Evolutionary conservation across 2,329 filamentous ascomycete species (phyloP).

Genomic region (Arthrobotrys sinensis): DNA sequence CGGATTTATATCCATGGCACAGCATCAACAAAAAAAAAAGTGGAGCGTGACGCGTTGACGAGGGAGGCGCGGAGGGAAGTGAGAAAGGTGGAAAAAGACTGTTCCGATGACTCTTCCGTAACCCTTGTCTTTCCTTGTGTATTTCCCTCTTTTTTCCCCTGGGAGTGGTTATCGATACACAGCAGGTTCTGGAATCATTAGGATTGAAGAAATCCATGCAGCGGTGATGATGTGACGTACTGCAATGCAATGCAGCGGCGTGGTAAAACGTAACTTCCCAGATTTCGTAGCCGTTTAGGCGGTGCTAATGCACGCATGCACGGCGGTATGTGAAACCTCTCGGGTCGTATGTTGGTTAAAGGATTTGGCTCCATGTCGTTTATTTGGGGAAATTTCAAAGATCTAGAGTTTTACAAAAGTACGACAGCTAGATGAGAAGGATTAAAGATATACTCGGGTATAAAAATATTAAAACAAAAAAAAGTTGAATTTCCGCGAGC

Average conservation of each 20-base stretch:
- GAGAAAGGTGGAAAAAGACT: too few relatives aligned
- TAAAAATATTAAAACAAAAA: constrained; percentile 17
- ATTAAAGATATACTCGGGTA: too few relatives aligned
- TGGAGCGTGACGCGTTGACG: constrained; percentile 50
- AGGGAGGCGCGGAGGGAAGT: constrained; percentile 31
- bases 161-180: background rate
- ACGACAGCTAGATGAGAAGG: too few relatives aligned
- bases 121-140: too few relatives aligned
- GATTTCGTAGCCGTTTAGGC: too few relatives aligned
- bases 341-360: background rate
- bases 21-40: constrained; percentile 13
- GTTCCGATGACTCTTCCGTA: constrained; percentile 34
- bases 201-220: background rate
- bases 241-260: too few relatives aligned
- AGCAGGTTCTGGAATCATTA: background rate
- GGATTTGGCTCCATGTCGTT: background rate
- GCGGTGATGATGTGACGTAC: background rate
- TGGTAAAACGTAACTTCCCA: too few relatives aligned
- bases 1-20: background rate
- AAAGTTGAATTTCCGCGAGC: constrained; percentile 24
- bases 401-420: too few relatives aligned
- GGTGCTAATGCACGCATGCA: too few relatives aligned
- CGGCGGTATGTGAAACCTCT: background rate
- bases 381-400: too few relatives aligned
- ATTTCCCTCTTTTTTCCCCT: too few relatives aligned